Base-by-base conservation (phyloP, 345 rosid genomes). In the Laguncularia racemosa region DNA sequence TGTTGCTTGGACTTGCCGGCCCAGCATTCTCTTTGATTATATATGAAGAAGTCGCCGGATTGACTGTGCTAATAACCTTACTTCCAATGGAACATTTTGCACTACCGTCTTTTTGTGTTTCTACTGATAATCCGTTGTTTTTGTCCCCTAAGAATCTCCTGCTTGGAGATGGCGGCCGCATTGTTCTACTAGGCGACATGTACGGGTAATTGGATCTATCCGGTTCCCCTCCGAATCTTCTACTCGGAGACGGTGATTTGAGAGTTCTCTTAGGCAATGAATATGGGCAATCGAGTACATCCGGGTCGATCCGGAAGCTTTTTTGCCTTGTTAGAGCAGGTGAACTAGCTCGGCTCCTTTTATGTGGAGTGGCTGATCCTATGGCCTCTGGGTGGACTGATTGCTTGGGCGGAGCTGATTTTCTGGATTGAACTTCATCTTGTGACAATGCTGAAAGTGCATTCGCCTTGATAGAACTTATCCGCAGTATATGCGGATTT, bases 401-500 rank as follows among this genome's bases (percentile, higher is more conserved):
- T 16, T 67, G 67, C 59, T 67, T 73, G 18, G 40, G 48, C 57
- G 71, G 67, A n/a, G 76, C 68, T 26, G 17, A 50, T 13, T 55
- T 50, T 52, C 57, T 76, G 15, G 66, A 57, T 11, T 56, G 72
- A 6, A 53, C 13, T 47, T 55, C 59, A 12, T 23, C 52, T 13
- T 48, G 44, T 16, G 69, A 46, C 14, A 33, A 19, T 3, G 52
- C 44, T 23, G 61, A 56, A 21, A 71, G 72, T 46, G 85, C 64
- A 51, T 69, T 55, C 66, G 78, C 80, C 65, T 81, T 82, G 67
- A 84, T 76, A 0, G 89, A 87, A 64, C 71, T 76, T 64, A 84
- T 76, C n/a, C 76, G 79, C 59, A 73, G 60, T 17, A 84, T 61
- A 45, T 88, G 96, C 5, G 92, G 88, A 59, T 91, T 86, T 56